Evolutionary conservation across 305 asterid genomes (phyloP).

Genomic region (Solanum hybrid): DNA sequence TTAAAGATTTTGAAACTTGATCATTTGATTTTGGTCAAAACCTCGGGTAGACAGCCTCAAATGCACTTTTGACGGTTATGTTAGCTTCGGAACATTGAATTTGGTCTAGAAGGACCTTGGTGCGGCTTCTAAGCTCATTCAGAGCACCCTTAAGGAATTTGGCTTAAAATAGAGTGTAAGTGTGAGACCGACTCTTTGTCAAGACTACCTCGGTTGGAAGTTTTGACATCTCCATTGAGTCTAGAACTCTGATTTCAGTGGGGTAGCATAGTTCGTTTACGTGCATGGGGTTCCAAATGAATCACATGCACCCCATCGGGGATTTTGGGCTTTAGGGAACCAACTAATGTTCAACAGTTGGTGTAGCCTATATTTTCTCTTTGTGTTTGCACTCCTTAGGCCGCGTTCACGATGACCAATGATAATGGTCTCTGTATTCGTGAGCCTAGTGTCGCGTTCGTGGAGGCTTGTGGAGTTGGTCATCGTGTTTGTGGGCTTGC

Average conservation of each 20-base stretch:
- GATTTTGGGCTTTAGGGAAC: background rate
- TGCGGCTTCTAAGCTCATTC: background rate
- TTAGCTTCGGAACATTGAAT: background rate
- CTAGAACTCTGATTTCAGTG: background rate
- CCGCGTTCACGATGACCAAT: background rate
- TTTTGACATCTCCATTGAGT: background rate
- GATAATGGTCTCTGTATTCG: background rate
- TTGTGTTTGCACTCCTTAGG: background rate
- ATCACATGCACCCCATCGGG: background rate
- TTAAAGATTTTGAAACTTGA: background rate
- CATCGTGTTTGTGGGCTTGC: background rate
- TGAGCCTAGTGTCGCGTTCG: background rate
- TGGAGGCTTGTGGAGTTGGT: background rate
- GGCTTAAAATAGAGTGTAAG: background rate
- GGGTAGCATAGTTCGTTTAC: background rate
- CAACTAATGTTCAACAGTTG: background rate
- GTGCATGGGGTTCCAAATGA: too few relatives aligned
- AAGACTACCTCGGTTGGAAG: background rate
- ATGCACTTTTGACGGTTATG: background rate
- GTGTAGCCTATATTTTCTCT: background rate
- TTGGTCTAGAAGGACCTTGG: background rate
- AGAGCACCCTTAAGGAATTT: background rate
- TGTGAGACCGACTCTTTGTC: background rate
- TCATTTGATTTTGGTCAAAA: background rate
- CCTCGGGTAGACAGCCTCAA: background rate